These are phyloP conservation scores for Cucurbita argyrosperma DNA, from an alignment of 306 rosid species.

Conservation along the genomic window DNA sequence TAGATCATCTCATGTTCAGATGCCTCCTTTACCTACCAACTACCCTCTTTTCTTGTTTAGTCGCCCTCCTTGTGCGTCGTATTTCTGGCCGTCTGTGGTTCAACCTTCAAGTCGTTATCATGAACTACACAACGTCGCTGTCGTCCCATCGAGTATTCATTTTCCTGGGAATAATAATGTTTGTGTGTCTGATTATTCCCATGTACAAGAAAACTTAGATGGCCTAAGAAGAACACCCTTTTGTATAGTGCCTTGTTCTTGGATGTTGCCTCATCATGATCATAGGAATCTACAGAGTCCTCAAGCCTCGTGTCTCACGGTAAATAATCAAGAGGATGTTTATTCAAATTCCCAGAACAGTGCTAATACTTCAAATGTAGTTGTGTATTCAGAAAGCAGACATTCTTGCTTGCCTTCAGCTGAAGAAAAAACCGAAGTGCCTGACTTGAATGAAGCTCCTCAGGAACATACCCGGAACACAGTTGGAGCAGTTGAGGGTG, in stretches of 20 bases:
- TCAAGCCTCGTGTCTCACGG: constrained; percentile 23
- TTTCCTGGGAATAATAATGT: constrained; percentile 23
- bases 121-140: constrained; percentile 20
- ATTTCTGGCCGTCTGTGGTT: constrained; percentile 62
- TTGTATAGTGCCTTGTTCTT: constrained; percentile 61
- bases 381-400: constrained; percentile 21
- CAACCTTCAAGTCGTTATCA: constrained; percentile 13
- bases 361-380: constrained; percentile 28
- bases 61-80: constrained; percentile 40
- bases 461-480: constrained; percentile 16
- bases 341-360: constrained; percentile 22
- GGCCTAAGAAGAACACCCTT: constrained; percentile 35
- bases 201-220: constrained; percentile 27
- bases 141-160: constrained; percentile 34
- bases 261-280: constrained; percentile 53
- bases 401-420: constrained; percentile 16
- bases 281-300: constrained; percentile 34
- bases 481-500: constrained; percentile 23
- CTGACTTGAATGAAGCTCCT: constrained; percentile 31
- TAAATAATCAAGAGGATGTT: constrained; percentile 24
- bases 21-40: constrained; percentile 27
- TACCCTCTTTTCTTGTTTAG: constrained; percentile 45
- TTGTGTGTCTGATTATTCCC: constrained; percentile 17
- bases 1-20: constrained; percentile 24
- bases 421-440: constrained; percentile 30